Evolutionary conservation across 2,329 filamentous ascomycete species (phyloP), one percentile per base, ranked within the genome.

Genomic region (Fusarium xyrophilum): DNA sequence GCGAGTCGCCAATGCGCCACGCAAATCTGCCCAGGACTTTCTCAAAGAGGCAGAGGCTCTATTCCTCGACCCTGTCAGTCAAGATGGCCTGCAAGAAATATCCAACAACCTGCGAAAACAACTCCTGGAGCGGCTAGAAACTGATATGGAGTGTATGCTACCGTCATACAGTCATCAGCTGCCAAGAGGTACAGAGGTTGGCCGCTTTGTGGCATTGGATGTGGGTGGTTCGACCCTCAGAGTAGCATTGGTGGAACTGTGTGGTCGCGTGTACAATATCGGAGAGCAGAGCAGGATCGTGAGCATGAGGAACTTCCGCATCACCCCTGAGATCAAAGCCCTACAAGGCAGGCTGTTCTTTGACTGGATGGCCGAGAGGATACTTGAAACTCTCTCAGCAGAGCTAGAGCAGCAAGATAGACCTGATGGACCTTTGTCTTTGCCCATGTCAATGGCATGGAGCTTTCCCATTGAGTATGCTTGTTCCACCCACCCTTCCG

Each of bases 141-240:
- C 79, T 33, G 84, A 87, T 72, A 77, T 82, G 64, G 81, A 84
- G 63, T 88, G 84, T 75, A 90, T 90, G 88, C 81, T 90, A 23
- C 88, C 88, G 4, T 89, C 88, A 15, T 90, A 88, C 79, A 90
- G 85, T 79, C 85, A 89, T 70, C 84, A 86, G 68, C 80, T 91
- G 9, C 89, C 89, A 3, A 82, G 78, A n/a, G 89, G 89, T 53
- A 75, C 80, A 47, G 89, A 91, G 73, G 76, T 74, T 43, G 89
- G 89, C 28, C 84, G 83, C 54, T 90, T 84, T 74, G 79, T 91
- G 55, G 86, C 88, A 25, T 80, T 90, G 38, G 89, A 91, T 75
- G 86, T 91, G n/a, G 89, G 89, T 38, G 89, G 89, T 4, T 91
- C 89, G 38, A 91, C 88, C 14, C 79, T 91, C 63, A 82, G 89